phyloP scores from a whole-genome alignment of 1,284 basidiomycete genomes.

The Ustilago xerochloae region DNA sequence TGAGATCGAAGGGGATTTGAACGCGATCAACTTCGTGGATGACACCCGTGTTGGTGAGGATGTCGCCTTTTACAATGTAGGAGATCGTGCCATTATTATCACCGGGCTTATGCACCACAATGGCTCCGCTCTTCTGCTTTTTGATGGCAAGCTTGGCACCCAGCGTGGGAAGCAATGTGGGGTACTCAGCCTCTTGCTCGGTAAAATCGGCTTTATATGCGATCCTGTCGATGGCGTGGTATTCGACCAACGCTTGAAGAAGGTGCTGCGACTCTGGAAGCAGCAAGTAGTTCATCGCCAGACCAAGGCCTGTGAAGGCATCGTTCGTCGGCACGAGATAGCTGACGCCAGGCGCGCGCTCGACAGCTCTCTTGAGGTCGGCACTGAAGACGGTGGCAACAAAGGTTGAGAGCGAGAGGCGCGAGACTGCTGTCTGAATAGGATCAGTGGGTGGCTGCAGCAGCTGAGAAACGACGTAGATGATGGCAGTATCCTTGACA shows the following conservation, averaged over 20 bases:
- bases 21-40: constrained; percentile 88
- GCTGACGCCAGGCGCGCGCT: constrained; percentile 76
- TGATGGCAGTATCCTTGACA: constrained; percentile 77
- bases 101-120: constrained; percentile 38
- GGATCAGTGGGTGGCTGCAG: constrained; percentile 84
- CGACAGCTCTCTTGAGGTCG: constrained; percentile 51
- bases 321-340: constrained; percentile 87
- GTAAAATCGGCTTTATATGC: constrained; percentile 78
- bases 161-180: constrained; percentile 57
- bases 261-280: constrained; percentile 75
- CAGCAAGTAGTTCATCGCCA: constrained; percentile 88
- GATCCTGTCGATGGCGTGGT: constrained; percentile 83
- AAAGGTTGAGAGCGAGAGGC: constrained; percentile 86
- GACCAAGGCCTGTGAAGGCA: constrained; percentile 87
- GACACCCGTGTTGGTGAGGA: constrained; percentile 87
- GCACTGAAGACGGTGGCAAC: constrained; percentile 75
- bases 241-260: constrained; percentile 82
- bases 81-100: constrained; percentile 17
- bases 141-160: constrained; percentile 35
- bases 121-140: constrained; percentile 43
- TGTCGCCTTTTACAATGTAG: constrained; percentile 71
- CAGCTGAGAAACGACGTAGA: constrained; percentile 89
- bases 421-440: constrained; percentile 83
- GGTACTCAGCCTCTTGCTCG: constrained; percentile 51
- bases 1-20: constrained; percentile 86